Evolutionary conservation across 768 basidiomycete genomes (phyloP), one percentile per base, ranked within the genome.

Genomic region (Tylopilus balloui): DNA sequence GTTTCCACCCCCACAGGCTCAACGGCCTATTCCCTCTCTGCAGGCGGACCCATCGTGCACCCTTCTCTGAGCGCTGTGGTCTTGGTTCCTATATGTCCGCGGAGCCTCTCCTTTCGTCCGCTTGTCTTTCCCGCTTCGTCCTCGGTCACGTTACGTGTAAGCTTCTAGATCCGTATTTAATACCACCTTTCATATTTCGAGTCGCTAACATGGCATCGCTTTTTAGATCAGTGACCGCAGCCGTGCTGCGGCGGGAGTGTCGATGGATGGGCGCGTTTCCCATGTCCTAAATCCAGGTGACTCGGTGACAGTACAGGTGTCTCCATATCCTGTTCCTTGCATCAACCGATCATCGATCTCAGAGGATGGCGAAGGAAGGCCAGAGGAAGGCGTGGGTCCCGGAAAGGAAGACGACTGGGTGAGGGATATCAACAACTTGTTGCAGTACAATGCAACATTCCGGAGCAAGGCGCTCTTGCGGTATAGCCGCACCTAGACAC

Each of bases 1-100:
- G 83, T 97, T 46, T 92, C 92, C 7, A 97, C 94, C 2, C 94
- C 94, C 19, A 97, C 94, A 3, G 94, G 94, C 6, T 96, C 93
- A 19, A 96, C 94, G 3, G 94, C 94, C 14, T 96, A 97, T 68
- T 96, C 93, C 1, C 76, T 97, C 20, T 95, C 92, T 3, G 90
- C 93, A 1, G 94, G 94, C 28, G 94, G 94, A 21, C 94, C 94
- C 4, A 96, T 97, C 56, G 92, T 96, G 0, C 94, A 96, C 54
- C 94, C 94, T 3, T 90, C 89, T 3, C 72, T 94, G 32, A 88
- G 88, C 51, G 89, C 92, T 1, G 77, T 96, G 43, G 87, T 97
- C 13, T 72, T 97, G 35, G 95, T 94, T 1, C 94, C 94, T n/a
- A 95, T 97, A 56, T 93, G 92, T 60, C 94, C 94, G 41, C 79